Base-by-base conservation (phyloP, 1,284 basidiomycete genomes). In the Puccinia coronata region DNA sequence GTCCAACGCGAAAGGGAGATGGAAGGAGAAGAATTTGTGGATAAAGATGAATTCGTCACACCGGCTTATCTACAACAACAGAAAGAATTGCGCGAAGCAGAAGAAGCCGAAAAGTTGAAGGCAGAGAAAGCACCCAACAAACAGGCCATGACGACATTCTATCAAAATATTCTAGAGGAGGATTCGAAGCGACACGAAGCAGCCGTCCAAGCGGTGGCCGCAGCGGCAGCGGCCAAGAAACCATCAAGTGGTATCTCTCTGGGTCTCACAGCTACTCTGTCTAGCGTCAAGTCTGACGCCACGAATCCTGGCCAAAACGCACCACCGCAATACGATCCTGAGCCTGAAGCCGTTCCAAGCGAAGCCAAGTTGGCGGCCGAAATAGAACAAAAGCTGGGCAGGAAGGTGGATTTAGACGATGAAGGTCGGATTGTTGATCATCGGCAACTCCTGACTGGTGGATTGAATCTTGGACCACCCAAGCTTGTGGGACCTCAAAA, bases 351-450 rank as follows among this genome's bases (percentile, higher is more conserved):
- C 86, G 92, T 76, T 92, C 90, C 61, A 80, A 83, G 28, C 43
- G 94, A 95, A 86, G 85, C 89, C 77, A 92, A 92, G 85, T 89
- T 92, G 57, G 93, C 92, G 9, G 80, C 76, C 57, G 90, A 87
- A 82, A 86, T 89, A 78, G 92, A 92, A 20, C 88, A 89, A 82
- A 90, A 89, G 72, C 88, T 92, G 83, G 96, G 95, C 25, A 92
- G 93, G 86, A 89, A 91, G n/a, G 92, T 99, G 57, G 96, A 98
- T 86, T 88, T 98, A 72, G 99, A 99, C 87, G 97, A 99, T 86
- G 96, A 98, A 84, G 95, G 95, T 84, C 93, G 97, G 86, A 94
- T 99, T 72, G 92, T 99, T 72, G 96, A 99, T 88, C 95, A 96
- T 85, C 92, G 96, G 79, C 93, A 96, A 63, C 88, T 99, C 12